Base-by-base conservation (phyloP, 345 rosid species). In the Pelargonium nanum region DNA sequence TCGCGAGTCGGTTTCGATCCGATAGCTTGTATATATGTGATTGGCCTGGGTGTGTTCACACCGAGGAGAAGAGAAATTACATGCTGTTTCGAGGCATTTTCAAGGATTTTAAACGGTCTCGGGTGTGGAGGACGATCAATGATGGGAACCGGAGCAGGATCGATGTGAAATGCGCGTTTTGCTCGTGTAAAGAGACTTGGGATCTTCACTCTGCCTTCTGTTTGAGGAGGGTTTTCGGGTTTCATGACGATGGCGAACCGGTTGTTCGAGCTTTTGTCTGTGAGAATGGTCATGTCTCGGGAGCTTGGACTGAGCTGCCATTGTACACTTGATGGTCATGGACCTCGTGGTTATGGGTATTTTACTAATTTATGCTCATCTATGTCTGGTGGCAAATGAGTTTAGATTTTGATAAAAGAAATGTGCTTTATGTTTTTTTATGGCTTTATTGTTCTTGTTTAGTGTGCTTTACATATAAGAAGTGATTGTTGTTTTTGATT, bases 191-290 rank as follows among this genome's bases (percentile, higher is more conserved):
- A 12, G 78, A 86, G 74, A 87, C 88, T 0, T 93, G 99, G 97
- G 97, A 89, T 75, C 51, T 93, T 67, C 91, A 81, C 64, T 84
- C 97, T 1, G 84, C 97, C 17, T 93, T 89, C 77, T 93, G 99
- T 63, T 80, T 93, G 84, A 81, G 75, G 72, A 71, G 96, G 67
- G 78, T 63, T n/a, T 85, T 72, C 7, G 92, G 90, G 62, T 93
- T 68, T 71, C 99, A 89, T 34, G 97, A 93, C 2, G 97, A 93
- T 51, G 97, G 97, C 0, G 97, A 93, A 62, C 99, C 96, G 0
- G 88, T 89, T 25, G 97, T 89, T n/a, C 80, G 99, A 70, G 99
- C 99, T 66, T 93, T 77, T 77, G 96, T 89, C 0, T 93, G 99
- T 69, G 96, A 93, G 73, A 89, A 89, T 74, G 97, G 97, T 2